These are phyloP conservation scores for Chalara sp. DNA, from an alignment of 2,329 filamentous ascomycete species.

Conservation along the genomic window DNA sequence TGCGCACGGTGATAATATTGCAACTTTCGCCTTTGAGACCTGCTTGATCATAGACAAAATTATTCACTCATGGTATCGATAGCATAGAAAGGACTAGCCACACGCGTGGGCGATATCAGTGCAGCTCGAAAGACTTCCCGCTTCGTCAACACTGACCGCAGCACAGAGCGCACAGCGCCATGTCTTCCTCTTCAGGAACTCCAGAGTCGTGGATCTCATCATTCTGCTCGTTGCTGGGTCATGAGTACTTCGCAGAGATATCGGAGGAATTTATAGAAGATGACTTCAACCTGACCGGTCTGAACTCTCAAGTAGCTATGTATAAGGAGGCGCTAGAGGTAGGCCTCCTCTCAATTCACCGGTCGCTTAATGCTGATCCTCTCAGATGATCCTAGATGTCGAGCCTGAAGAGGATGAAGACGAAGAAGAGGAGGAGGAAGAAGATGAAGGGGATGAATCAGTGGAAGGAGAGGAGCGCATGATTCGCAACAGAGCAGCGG, in stretches of 20 bases:
- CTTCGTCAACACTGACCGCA: no score
- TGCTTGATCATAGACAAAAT: no score
- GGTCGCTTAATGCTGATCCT: conserved; percentile 11
- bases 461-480: conserved; percentile 54
- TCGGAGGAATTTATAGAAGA: conserved; percentile 99
- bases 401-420: conserved; percentile 94
- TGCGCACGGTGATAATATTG: no score
- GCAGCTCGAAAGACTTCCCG: no score
- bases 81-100: no score
- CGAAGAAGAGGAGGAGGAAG: conserved; percentile 63
- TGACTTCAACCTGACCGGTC: conserved; percentile 96
- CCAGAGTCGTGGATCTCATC: conserved; percentile 94
- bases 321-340: conserved; percentile 97
- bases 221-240: conserved; percentile 90
- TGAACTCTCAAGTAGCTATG: conserved; percentile 94
- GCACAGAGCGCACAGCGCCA: conserved; percentile 5
- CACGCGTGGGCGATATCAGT: no score
- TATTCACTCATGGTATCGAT: no score
- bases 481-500: conserved; percentile 34
- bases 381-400: conserved; percentile 91
- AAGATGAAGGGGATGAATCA: conserved; percentile 64
- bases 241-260: conserved; percentile 98
- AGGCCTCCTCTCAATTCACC: conserved; percentile 13
- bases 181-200: conserved; percentile 28
- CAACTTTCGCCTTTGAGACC: no score